These are phyloP conservation scores for Tarenaya hassleriana DNA, from an alignment of 345 rosid genomes.

Conservation along the genomic window DNA sequence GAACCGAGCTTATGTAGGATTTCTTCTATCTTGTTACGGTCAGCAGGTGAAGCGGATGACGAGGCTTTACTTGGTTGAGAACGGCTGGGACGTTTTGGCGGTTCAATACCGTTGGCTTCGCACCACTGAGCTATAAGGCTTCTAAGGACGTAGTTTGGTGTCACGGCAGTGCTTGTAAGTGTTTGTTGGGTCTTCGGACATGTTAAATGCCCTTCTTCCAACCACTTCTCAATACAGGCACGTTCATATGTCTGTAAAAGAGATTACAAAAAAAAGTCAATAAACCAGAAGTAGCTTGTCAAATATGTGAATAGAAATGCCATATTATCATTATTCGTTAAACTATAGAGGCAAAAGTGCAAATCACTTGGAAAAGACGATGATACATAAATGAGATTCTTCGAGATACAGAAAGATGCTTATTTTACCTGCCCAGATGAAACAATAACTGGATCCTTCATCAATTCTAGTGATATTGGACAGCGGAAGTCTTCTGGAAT, in stretches of 20 bases:
- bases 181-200: constrained; percentile 94
- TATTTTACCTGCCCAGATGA: constrained; percentile 97
- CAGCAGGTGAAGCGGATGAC: constrained; percentile 62
- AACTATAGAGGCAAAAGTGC: constrained; percentile 7
- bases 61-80: constrained; percentile 53
- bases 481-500: constrained; percentile 97
- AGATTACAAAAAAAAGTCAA: too few relatives aligned
- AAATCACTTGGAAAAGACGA: too few relatives aligned
- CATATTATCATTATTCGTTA: too few relatives aligned
- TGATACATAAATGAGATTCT: too few relatives aligned
- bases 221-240: constrained; percentile 91
- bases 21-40: constrained; percentile 57
- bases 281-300: too few relatives aligned
- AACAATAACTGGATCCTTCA: constrained; percentile 97
- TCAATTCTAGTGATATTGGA: constrained; percentile 90
- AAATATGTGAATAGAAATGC: too few relatives aligned
- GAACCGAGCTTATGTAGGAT: constrained; percentile 79
- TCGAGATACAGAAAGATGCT: too few relatives aligned
- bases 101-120: constrained; percentile 78
- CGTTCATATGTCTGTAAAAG: constrained; percentile 98
- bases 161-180: constrained; percentile 53
- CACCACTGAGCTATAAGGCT: constrained; percentile 99
- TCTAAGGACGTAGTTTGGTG: constrained; percentile 87
- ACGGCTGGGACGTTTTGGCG: constrained; percentile 74
- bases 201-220: constrained; percentile 75